Base-by-base conservation (phyloP, 2,329 filamentous ascomycete species). In the Neurospora sp. region DNA sequence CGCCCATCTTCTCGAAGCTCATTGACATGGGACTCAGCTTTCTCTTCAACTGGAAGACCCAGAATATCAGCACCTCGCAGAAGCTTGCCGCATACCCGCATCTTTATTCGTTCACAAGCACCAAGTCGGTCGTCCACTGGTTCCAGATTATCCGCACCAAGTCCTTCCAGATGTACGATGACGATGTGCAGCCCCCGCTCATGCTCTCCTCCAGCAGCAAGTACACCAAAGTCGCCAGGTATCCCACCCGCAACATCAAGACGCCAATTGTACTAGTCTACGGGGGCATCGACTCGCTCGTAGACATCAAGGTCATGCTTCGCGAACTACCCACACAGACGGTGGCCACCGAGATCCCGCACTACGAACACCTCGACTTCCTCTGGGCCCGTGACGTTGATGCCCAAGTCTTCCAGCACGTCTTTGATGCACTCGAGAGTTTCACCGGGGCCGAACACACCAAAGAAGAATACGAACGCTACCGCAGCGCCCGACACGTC, bases 131-230 rank as follows among this genome's bases (percentile, higher is more conserved):
- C 9, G 96, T 99, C 0, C 96, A 99, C 78, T 99, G 96, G 96
- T 99, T 99, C 79, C 96, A 99, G 78, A 97, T 99, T 78, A 99
- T 99, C 76, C 91, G 96, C 73, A 97, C 95, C 76, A 92, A 93
- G 76, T 93, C 89, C 36, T 98, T 99, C 80, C 96, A 99, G 80
- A 97, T 99, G 92, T 98, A 94, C 79, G 96, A 99, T 78, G 96
- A 99, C 78, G 95, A 98, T 76, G 87, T 96, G 0, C 91, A 93
- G 70, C 90, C 90, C 38, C 91, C 91, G 0, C 83, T 97, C 71
- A 88, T 89, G 69, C 83, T 94, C 43, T 87, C 87, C 28, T 89
- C 89, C 4, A 87, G 87, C 69, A 90, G 87, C 77, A 93, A 95
- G 76, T 97, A 97, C 81, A 97, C 96, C 79, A 97, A 97, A 78